Base-by-base conservation (phyloP, 1,139 yeast genomes). In the Geotrichum phurueaensis region DNA sequence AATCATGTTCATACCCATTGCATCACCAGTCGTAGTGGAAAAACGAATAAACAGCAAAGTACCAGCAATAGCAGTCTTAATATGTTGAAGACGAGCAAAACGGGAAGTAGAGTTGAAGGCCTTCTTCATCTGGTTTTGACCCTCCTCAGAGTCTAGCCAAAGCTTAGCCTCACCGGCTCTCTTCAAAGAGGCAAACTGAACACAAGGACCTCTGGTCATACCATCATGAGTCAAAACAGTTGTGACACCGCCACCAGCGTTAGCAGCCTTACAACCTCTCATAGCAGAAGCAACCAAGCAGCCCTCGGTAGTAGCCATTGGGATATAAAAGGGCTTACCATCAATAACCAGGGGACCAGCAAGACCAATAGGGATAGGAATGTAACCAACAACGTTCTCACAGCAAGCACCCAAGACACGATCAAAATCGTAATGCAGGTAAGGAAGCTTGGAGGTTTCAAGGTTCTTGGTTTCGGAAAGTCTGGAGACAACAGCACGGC, bases 1-100 rank as follows among this genome's bases (percentile, higher is more conserved):
- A 66, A 94, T 95, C 99, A 94, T 95, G 73, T 94, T 94, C 99
- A 94, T 94, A 67, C 99, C 99, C 99, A 94, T 94, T 22, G 99
- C 99, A 79, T 94, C 99, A 75, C 99, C 99, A 45, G 99, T 94
- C 51, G 97, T 91, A 31, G 99, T 94, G 73, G 92, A 85, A 79
- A 94, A 94, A 70, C 99, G 85, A 69, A 95, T 87, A 71, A 83
- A 94, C 69, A 95, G 79, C 66, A 88, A 79, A 59, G 89, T 88
- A 51, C 99, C 99, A n/a, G 99, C 99, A 73, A 94, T 78, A 1
- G 98, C 96, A 33, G 98, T 90, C 75, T 91, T 89, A 67, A 92
- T 80, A 68, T 87, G 87, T 75, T 89, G 96, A 70, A 94, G 83
- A 71, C 97, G 85, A 23, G 99, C 99, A 78, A 94, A 94, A 76